phyloP scores from a whole-genome alignment of 257 asterid species.

The Mitragyna speciosa region DNA sequence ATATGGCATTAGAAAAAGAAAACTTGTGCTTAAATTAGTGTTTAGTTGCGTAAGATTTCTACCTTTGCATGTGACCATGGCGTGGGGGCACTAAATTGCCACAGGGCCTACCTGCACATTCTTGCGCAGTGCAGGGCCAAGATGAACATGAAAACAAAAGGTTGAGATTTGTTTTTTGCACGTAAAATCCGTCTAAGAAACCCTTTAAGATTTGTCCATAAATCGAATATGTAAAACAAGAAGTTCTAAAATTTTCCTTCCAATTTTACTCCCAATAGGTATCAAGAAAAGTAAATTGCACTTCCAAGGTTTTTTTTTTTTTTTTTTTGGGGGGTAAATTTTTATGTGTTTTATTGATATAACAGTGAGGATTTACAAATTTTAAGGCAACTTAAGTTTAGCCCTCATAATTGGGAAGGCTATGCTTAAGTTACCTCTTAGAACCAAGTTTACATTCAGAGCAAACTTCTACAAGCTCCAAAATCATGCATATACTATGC shows the following conservation, averaged over 20 bases:
- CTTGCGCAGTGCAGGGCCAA: neutral
- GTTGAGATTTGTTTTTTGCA: too few relatives aligned
- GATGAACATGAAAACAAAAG: neutral
- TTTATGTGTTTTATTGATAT: too few relatives aligned
- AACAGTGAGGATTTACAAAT: too few relatives aligned
- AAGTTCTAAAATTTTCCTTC: neutral
- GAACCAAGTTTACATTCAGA: too few relatives aligned
- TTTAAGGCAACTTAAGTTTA: too few relatives aligned
- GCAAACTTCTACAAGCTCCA: too few relatives aligned
- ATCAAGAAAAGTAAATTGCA: neutral
- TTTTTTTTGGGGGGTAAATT: too few relatives aligned
- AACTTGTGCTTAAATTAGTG: constrained; percentile 13
- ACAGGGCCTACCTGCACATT: neutral
- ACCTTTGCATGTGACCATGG: constrained; percentile 17
- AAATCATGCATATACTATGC: too few relatives aligned
- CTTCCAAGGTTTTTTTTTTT: too few relatives aligned
- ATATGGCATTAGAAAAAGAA: neutral
- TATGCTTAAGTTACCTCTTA: too few relatives aligned
- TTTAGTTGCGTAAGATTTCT: neutral
- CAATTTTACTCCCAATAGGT: neutral
- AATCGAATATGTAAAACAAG: neutral
- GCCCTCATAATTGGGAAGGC: too few relatives aligned
- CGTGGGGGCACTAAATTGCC: constrained; percentile 7
- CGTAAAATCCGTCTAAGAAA: too few relatives aligned
- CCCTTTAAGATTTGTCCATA: neutral